A percentile compares a stretch with the other conserved stretches of the same genome.
phyloP scores from a whole-genome alignment of 176 grass and related monocot species.

The Elaeis guineensis region DNA sequence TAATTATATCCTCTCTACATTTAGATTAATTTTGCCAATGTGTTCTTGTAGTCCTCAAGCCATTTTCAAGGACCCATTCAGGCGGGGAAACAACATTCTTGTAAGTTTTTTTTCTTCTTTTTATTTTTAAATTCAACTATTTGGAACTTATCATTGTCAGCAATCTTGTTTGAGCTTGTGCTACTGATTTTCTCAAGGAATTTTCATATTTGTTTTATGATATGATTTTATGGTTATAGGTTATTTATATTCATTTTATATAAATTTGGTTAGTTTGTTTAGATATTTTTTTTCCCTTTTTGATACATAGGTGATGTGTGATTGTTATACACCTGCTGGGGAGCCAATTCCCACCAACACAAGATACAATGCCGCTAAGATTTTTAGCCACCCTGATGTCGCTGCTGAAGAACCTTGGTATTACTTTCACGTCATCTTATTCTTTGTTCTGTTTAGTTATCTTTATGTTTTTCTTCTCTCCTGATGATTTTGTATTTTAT shows the following conservation, averaged over 20 bases:
- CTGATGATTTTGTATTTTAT: neutral
- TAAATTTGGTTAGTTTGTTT: too few species aligned
- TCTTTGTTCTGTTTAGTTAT: neutral
- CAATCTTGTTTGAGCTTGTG: too few species aligned
- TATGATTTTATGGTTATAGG: too few species aligned
- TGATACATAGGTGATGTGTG: slow-evolving; percentile 67
- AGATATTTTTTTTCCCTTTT: neutral
- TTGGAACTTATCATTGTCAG: too few species aligned
- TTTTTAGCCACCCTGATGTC: slow-evolving; percentile 80
- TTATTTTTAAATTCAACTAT: neutral
- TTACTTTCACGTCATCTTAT: neutral
- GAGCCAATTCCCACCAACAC: slow-evolving; percentile 85
- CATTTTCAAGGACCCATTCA: slow-evolving; percentile 94
- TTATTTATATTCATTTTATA: too few species aligned
- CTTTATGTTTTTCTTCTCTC: neutral
- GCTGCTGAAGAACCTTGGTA: slow-evolving; percentile 72
- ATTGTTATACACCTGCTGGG: slow-evolving; percentile 67
- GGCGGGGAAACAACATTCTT: slow-evolving; percentile 82
- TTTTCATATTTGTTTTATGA: neutral
- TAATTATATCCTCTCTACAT: neutral
- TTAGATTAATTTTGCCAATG: neutral
- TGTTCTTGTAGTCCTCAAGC: slow-evolving; percentile 49
- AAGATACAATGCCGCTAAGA: slow-evolving; percentile 44
- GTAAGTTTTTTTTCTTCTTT: slow-evolving; percentile 23
- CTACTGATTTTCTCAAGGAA: neutral